Evolutionary conservation across 495 filamentous ascomycete species (phyloP).

Genomic region (Penicillium turbatum): DNA sequence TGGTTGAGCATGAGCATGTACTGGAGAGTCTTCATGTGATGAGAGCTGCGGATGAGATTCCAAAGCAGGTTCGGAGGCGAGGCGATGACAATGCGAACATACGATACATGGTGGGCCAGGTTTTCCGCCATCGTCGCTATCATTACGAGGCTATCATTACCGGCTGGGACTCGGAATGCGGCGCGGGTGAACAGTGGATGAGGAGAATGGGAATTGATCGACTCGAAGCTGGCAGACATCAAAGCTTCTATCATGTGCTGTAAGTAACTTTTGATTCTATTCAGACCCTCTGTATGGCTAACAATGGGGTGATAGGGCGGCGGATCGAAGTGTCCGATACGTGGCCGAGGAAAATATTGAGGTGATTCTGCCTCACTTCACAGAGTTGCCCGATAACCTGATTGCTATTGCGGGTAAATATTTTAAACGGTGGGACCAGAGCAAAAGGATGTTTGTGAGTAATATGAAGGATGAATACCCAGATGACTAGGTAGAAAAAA

Average conservation of each 20-base stretch:
- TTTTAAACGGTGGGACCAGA: conserved; percentile 81
- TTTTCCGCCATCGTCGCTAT: conserved; percentile 81
- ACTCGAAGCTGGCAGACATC: conserved; percentile 57
- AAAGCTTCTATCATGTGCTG: conserved; percentile 83
- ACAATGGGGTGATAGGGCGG: conserved; percentile 47
- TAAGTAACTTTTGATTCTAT: conserved; percentile 42
- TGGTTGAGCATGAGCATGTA: conserved; percentile 43
- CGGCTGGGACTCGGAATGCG: conserved; percentile 72
- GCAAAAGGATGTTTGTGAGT: conserved; percentile 67
- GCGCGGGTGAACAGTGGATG: conserved; percentile 51
- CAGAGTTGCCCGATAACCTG: conserved; percentile 49
- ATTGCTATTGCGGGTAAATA: conserved; percentile 73
- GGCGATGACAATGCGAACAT: conserved; percentile 41
- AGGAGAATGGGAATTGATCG: conserved; percentile 60
- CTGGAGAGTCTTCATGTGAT: conserved; percentile 54
- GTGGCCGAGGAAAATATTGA: conserved; percentile 87
- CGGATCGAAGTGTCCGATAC: conserved; percentile 66
- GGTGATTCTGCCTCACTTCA: conserved; percentile 48
- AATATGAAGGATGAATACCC: conserved; percentile 85
- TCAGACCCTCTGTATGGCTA: background rate
- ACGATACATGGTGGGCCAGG: conserved; percentile 73
- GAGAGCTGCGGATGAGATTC: conserved; percentile 55
- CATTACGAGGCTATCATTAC: conserved; percentile 74
- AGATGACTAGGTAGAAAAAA: conserved; percentile 55
- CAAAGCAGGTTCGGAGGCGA: conserved; percentile 50